Conservation (phyloP, 345 rosid genomes). For the Microthlaspi erraticum region DNA sequence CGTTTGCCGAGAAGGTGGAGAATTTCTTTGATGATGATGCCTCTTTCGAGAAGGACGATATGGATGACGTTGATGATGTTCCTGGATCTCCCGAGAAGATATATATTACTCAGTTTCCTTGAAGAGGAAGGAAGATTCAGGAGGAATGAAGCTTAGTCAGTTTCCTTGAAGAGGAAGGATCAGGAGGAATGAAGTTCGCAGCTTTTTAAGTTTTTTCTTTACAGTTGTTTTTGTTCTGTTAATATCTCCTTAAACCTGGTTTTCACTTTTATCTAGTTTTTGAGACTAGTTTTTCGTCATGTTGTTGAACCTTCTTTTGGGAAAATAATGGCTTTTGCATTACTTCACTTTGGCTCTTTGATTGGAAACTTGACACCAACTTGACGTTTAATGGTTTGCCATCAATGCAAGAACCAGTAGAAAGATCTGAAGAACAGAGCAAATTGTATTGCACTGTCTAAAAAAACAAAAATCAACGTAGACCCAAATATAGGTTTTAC, state of each 20-base stretch:
- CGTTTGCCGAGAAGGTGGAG: too few relatives aligned
- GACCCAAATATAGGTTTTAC: too few relatives aligned
- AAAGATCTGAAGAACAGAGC: not conserved
- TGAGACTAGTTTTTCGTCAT: not conserved
- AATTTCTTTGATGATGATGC: too few relatives aligned
- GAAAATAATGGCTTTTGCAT: constrained; percentile 6
- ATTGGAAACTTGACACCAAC: constrained; percentile 50
- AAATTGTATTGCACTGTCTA: not conserved
- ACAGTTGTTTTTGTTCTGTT: not conserved
- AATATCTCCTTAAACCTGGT: not conserved
- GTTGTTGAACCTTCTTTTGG: not conserved
- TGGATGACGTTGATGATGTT: not conserved
- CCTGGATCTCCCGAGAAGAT: not conserved
- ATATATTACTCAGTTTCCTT: not conserved
- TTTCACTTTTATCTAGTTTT: not conserved
- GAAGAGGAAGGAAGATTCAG: not conserved
- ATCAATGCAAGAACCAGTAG: constrained; percentile 42
- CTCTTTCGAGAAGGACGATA: too few relatives aligned
- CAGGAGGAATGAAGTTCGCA: not conserved
- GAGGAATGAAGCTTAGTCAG: not conserved
- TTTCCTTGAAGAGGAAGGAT: not conserved
- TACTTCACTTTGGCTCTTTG: constrained; percentile 44
- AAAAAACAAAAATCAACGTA: too few relatives aligned
- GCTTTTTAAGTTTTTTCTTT: not conserved
- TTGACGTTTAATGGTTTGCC: constrained; percentile 47